These are phyloP conservation scores for Yarrowia galli DNA, from an alignment of 1,139 yeast species.

Conservation along the genomic window DNA sequence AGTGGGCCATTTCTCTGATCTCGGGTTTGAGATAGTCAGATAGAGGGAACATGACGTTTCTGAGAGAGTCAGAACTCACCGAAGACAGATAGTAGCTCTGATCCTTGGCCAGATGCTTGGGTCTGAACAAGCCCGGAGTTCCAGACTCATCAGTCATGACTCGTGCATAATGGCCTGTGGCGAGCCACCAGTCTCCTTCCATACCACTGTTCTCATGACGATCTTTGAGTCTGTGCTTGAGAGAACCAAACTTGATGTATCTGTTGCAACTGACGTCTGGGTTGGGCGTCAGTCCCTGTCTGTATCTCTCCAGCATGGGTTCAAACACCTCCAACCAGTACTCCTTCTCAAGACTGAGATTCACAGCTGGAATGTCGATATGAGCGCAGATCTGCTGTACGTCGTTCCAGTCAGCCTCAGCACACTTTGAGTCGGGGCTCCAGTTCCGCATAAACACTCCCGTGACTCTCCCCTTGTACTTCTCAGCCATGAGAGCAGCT, in stretches of 20 bases:
- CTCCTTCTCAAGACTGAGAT: conserved; percentile 85
- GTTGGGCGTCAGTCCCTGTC: conserved; percentile 83
- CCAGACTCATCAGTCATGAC: conserved; percentile 52
- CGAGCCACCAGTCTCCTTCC: conserved; percentile 72
- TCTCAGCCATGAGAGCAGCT: conserved; percentile 70
- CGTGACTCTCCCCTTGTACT: conserved; percentile 59
- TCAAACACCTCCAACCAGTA: conserved; percentile 92
- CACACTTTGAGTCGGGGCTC: conserved; percentile 73
- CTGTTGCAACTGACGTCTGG: conserved; percentile 92
- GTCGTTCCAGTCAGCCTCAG: conserved; percentile 89
- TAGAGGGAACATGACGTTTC: conserved; percentile 72
- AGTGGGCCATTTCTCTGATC: conserved; percentile 70
- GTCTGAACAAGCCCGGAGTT: conserved; percentile 61
- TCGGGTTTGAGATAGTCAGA: conserved; percentile 79
- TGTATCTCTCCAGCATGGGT: conserved; percentile 83
- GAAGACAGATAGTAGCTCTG: conserved; percentile 90
- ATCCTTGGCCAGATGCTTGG: conserved; percentile 70
- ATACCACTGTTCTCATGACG: conserved; percentile 54
- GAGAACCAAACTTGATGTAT: conserved; percentile 83
- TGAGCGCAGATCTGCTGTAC: conserved; percentile 70
- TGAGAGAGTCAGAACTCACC: conserved; percentile 58
- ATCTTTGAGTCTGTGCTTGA: conserved; percentile 48
- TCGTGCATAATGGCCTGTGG: conserved; percentile 92
- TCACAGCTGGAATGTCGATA: conserved; percentile 69
- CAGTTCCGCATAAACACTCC: conserved; percentile 96